Percentiles rank a stretch among this genome's conserved stretches.
phyloP scores from a whole-genome alignment of 1,284 basidiomycete species.

The Pyrrhoderma lamaoense region DNA sequence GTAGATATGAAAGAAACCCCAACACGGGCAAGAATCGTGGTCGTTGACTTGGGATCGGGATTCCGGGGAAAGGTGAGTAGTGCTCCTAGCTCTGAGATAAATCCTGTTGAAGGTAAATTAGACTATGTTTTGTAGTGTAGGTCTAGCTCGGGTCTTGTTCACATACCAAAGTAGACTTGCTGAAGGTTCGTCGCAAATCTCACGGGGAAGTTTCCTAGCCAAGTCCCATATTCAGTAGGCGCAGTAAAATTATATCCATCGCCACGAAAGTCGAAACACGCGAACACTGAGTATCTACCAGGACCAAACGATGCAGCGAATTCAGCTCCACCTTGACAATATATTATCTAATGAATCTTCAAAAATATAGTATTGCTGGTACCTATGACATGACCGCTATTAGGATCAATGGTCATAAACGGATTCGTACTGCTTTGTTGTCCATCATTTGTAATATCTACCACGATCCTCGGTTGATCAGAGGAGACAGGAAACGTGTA shows the following conservation, averaged over 20 bases:
- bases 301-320: conserved; percentile 48
- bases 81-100: conserved; percentile 39
- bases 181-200: conserved; percentile 37
- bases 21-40: conserved; percentile 44
- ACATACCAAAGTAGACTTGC: conserved; percentile 17
- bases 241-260: conserved; percentile 39
- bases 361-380: not conserved
- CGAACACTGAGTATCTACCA: conserved; percentile 49
- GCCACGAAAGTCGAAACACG: conserved; percentile 54
- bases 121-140: not conserved
- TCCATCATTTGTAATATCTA: conserved; percentile 21
- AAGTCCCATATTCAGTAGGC: conserved; percentile 47
- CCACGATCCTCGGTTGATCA: conserved; percentile 19
- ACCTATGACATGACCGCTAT: conserved; percentile 14
- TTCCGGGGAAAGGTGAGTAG: conserved; percentile 43
- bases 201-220: conserved; percentile 44
- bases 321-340: conserved; percentile 27
- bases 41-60: conserved; percentile 23
- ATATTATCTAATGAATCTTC: not conserved
- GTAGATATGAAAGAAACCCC: conserved; percentile 56
- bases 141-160: not conserved
- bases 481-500: conserved; percentile 22
- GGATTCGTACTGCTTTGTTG: conserved; percentile 17
- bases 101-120: conserved; percentile 22
- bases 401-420: conserved; percentile 18